These are phyloP conservation scores for Monilinia fructicola DNA, from an alignment of 2,329 filamentous ascomycete species.

Conservation along the genomic window DNA sequence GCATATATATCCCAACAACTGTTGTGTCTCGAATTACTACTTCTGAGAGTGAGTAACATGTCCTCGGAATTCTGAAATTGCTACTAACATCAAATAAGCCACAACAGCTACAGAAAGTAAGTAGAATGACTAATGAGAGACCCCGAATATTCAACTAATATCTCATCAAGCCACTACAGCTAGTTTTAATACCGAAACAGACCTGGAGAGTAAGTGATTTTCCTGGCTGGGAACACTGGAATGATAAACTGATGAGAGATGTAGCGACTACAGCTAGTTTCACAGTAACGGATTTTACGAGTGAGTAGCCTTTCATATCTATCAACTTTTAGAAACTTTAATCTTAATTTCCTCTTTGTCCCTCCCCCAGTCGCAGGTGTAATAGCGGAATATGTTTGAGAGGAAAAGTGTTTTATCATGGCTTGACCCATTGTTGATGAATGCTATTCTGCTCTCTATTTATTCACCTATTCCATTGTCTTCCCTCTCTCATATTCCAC, in stretches of 20 bases:
- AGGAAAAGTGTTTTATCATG: no score
- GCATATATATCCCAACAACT: constrained; percentile 16
- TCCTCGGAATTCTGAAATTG: background rate
- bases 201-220: constrained; percentile 14
- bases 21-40: constrained; percentile 16
- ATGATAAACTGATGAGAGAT: background rate
- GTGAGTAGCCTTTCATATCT: background rate
- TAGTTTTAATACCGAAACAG: constrained; percentile 1
- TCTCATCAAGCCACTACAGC: background rate
- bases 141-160: no score
- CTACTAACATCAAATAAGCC: background rate
- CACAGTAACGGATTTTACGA: background rate
- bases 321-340: background rate
- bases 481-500: no score
- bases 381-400: no score
- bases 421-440: no score
- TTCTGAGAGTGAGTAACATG: constrained; percentile 14
- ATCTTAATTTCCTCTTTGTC: no score
- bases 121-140: no score
- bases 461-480: no score
- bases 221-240: background rate
- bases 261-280: background rate
- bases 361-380: no score
- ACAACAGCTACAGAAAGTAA: no score
- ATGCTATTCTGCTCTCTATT: no score